Base-by-base conservation (phyloP, 768 basidiomycete genomes). In the Clathrus columnatus region DNA sequence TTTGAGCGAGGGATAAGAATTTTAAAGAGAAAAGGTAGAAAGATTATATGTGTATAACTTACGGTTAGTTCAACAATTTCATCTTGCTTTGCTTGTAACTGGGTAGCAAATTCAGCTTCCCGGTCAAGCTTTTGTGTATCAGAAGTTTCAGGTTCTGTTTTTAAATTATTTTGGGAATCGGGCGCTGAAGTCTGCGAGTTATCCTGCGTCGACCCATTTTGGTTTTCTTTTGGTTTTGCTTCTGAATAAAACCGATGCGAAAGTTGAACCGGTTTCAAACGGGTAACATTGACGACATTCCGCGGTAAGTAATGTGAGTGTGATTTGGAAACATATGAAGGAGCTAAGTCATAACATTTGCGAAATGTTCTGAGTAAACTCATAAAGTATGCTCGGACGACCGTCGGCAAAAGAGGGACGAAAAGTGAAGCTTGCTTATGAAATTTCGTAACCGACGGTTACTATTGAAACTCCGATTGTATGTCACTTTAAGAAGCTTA, bases 61-160 rank as follows among this genome's bases (percentile, higher is more conserved):
- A 92, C 91, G 59, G 84, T 90, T 58, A 92, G 74, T 69, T 92
- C 91, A n/a, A 79, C 72, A n/a, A 84, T 82, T 66, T 88, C 87
- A 23, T 74, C 79, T 67, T 89, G 83, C 68, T 92, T 88, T 60
- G 82, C 82, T 73, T 91, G 85, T 55, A 95, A 74, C 66, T 86
- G 85, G 59, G 68, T 60, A 42, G 68, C 63, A 21, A 70, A 53
- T 53, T 76, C 74, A 20, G 68, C 62, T 49, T 73, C 45, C 20
- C 27, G 29, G 18, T 36, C 54, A 7, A 45, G n/a, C 48, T 47
- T 48, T 45, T 21, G 41, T 43, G 41, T 17, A 54, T 74, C 69
- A 51, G 67, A 52, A 20, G 50, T 41, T 6, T 60, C 61, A n/a
- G 21, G 11, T 18, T 55, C 36, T 14, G 42, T 10, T 28, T 26